Conservation (phyloP, 257 asterid genomes). For the Penstemon newberryi region DNA sequence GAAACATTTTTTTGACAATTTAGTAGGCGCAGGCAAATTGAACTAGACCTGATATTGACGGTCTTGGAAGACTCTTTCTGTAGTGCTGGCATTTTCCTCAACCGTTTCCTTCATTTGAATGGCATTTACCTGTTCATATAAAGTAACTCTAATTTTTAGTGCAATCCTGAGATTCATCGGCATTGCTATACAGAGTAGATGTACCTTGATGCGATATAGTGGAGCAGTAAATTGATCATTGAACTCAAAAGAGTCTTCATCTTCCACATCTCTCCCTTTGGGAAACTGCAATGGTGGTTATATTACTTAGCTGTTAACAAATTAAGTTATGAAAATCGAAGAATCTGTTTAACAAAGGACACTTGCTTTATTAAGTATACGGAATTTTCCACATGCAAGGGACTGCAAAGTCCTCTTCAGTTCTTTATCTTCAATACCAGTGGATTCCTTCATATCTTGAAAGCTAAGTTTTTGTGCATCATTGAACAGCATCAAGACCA, state of each 20-base stretch:
- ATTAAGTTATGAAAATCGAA: neutral
- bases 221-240: conserved; percentile 75
- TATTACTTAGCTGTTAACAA: conserved; percentile 6
- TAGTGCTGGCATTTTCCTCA: conserved; percentile 92
- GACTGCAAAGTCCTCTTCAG: conserved; percentile 91
- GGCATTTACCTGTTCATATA: conserved; percentile 72
- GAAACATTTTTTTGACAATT: too few relatives aligned
- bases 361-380: conserved; percentile 84
- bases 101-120: conserved; percentile 97
- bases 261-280: conserved; percentile 67
- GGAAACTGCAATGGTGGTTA: conserved; percentile 43
- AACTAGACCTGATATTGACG: conserved; percentile 86
- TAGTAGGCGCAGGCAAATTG: neutral
- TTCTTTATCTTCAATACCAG: conserved; percentile 94
- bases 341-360: conserved; percentile 3
- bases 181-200: neutral
- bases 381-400: conserved; percentile 97
- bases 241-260: conserved; percentile 61
- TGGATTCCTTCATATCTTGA: conserved; percentile 92
- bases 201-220: conserved; percentile 81
- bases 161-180: too few relatives aligned
- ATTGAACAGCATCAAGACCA: conserved; percentile 91
- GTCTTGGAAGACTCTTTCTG: conserved; percentile 94
- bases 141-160: neutral
- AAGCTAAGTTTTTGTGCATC: conserved; percentile 82